Evolutionary conservation across 257 asterid species (phyloP).

Genomic region (Salvia splendens): DNA sequence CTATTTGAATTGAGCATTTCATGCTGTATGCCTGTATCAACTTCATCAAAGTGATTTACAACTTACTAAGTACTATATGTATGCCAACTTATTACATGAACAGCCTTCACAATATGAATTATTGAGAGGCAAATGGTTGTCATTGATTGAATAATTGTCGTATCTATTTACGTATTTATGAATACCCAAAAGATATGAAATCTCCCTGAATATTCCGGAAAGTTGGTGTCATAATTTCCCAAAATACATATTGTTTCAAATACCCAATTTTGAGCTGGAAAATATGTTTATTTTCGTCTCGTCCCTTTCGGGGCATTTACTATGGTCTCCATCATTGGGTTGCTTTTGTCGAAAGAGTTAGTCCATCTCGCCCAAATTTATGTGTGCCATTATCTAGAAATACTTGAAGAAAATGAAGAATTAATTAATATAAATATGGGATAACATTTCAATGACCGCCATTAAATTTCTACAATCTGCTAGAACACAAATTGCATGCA

Average conservation of each 20-base stretch:
- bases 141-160: neutral
- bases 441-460: too few species aligned
- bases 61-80: too few species aligned
- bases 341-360: neutral
- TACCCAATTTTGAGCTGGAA: constrained; percentile 13
- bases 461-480: too few species aligned
- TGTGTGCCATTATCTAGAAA: neutral
- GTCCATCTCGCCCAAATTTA: neutral
- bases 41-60: too few species aligned
- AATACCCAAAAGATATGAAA: neutral
- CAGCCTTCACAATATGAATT: neutral
- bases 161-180: neutral
- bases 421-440: too few species aligned
- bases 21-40: too few species aligned
- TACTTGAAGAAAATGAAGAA: neutral
- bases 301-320: constrained; percentile 1
- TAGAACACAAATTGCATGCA: too few species aligned
- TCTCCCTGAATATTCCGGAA: constrained; percentile 5
- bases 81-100: neutral
- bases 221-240: neutral
- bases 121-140: neutral
- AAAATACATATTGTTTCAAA: neutral
- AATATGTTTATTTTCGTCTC: neutral
- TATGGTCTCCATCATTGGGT: constrained; percentile 9
- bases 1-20: too few species aligned